These are phyloP conservation scores for Pseudocercospora eumusae DNA, from an alignment of 2,329 filamentous ascomycete species.

Conservation along the genomic window DNA sequence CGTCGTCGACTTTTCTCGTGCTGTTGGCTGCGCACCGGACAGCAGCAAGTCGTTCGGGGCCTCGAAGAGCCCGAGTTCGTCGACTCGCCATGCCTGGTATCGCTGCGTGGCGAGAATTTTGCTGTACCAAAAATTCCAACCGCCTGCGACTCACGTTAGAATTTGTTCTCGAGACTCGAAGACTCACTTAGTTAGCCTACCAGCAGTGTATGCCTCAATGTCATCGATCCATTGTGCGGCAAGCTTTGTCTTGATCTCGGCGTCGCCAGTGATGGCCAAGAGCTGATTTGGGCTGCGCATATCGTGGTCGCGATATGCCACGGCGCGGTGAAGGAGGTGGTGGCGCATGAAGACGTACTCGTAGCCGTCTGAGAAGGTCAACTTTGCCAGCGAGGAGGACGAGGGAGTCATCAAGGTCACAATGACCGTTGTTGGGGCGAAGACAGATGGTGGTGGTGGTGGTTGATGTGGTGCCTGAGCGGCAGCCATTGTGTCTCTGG, in stretches of 20 bases:
- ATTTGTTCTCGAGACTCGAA: not conserved
- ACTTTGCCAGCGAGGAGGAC: not conserved
- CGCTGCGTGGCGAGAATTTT: not conserved
- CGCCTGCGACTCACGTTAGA: not conserved
- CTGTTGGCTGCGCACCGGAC: not conserved
- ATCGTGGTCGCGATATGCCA: not conserved
- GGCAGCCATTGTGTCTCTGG: not conserved
- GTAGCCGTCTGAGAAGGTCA: not conserved
- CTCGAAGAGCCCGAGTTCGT: not conserved
- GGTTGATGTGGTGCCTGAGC: not conserved
- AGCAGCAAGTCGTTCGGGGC: not conserved
- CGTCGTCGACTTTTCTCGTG: conserved; percentile 4
- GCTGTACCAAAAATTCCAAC: not conserved
- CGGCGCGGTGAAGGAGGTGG: not conserved
- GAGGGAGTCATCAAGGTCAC: not conserved
- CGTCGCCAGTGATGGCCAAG: not conserved
- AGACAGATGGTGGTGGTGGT: not conserved
- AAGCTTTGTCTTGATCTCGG: not conserved
- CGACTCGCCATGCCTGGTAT: not conserved
- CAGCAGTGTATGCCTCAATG: not conserved
- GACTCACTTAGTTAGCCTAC: not conserved
- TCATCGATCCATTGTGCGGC: not conserved
- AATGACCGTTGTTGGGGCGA: not conserved
- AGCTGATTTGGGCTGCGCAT: not conserved
- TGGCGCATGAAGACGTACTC: not conserved